Evolutionary conservation across 345 rosid genomes (phyloP), one percentile per base, ranked within the genome.

Genomic region (Rubroshorea leprosula): DNA sequence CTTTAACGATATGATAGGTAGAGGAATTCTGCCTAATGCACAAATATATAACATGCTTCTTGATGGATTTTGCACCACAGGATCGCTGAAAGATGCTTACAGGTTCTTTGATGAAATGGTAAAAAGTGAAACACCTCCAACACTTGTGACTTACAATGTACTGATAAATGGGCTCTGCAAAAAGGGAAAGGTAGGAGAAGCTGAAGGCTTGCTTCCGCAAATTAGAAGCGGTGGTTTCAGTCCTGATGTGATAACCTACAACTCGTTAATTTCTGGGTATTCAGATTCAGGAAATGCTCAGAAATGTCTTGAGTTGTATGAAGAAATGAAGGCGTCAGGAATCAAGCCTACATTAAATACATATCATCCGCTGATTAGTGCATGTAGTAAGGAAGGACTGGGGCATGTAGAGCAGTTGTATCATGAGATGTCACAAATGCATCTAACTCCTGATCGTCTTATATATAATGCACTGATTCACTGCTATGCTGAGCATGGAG

Each of bases 11-110:
- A 83, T 84, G 92, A 61, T 71, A 54, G 68, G 51, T 27, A 78
- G 85, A 68, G 89, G 86, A 25, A 73, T 84, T 64, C 57, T 54
- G 52, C 87, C 92, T 5, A 79, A 80, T 57, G 77, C 66, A 7
- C 82, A 76, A 66, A 78, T 84, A 74, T 88, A 82, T 62, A 91
- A 91, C 64, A 81, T 84, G 83, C 74, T 91, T 38, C 79, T 88
- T 25, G 76, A 80, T 64, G 86, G 89, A 55, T 56, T 74, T 59
- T 83, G 83, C 68, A 44, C 65, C 7, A 63, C 59, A 26, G 90
- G 92, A 46, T 86, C 68, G 70, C 47, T 84, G 61, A 57, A 72
- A 64, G 80, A 76, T 48, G 96, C 85, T 65, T 85, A 82, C 54
- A 70, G 68, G 62, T 72, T 72, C 60, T 80, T 82, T 62, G 78